Conservation (phyloP, 495 filamentous ascomycete genomes). For the Trichocladium antarcticum region DNA sequence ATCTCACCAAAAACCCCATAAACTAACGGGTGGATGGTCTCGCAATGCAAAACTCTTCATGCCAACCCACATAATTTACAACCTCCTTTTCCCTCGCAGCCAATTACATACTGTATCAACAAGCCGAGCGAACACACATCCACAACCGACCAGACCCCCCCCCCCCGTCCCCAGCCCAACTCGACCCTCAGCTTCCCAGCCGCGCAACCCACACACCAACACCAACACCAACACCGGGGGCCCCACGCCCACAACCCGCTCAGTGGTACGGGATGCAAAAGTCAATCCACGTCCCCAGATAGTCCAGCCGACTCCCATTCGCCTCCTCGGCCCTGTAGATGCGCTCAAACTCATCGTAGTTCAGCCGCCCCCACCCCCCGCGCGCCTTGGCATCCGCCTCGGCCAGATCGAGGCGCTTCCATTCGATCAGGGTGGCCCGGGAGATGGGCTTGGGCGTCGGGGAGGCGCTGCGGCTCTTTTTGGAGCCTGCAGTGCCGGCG, state of each 20-base stretch:
- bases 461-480: neutral
- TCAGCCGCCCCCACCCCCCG: slow-evolving; percentile 63
- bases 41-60: too few relatives aligned
- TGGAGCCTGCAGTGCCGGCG: neutral
- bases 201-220: too few relatives aligned
- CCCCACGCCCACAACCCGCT: neutral
- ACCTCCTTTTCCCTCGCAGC: too few relatives aligned
- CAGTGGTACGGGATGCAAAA: slow-evolving; percentile 48
- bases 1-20: too few relatives aligned
- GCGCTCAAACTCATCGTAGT: slow-evolving; percentile 59
- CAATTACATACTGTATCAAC: too few relatives aligned
- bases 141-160: too few relatives aligned
- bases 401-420: slow-evolving; percentile 49
- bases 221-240: too few relatives aligned
- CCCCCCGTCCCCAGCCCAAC: too few relatives aligned
- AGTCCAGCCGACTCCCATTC: slow-evolving; percentile 48
- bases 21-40: too few relatives aligned
- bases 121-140: too few relatives aligned
- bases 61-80: too few relatives aligned
- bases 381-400: slow-evolving; percentile 54
- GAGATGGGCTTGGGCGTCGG: slow-evolving; percentile 15
- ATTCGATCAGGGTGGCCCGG: slow-evolving; percentile 31
- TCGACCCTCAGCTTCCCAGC: too few relatives aligned
- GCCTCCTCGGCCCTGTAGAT: slow-evolving; percentile 55
- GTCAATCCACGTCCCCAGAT: slow-evolving; percentile 78